phyloP scores from a whole-genome alignment of 202 grass and related monocot species.

The Setaria viridis region DNA sequence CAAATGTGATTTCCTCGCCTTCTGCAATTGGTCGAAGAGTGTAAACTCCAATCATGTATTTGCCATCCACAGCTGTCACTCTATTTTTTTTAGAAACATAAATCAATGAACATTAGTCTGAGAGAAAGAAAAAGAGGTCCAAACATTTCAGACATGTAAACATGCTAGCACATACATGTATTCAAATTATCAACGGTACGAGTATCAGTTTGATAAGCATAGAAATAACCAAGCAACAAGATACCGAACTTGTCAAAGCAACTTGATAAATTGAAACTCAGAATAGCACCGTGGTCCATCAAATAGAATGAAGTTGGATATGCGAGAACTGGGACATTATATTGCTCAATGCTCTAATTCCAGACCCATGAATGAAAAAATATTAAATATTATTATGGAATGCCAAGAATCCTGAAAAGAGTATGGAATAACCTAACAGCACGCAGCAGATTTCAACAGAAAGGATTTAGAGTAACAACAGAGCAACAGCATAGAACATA shows the following conservation, averaged over 20 bases:
- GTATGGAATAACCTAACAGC: slow-evolving; percentile 10
- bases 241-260: slow-evolving; percentile 3
- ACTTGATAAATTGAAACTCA: slow-evolving; percentile 5
- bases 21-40: slow-evolving; percentile 88
- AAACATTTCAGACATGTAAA: slow-evolving; percentile 24
- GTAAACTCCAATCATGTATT: slow-evolving; percentile 99
- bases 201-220: slow-evolving; percentile 36
- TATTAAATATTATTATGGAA: not conserved
- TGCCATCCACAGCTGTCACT: slow-evolving; percentile 98
- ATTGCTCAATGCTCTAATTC: slow-evolving; percentile 14
- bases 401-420: not conserved
- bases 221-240: slow-evolving; percentile 11
- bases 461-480: slow-evolving; percentile 18
- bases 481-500: not conserved
- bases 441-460: slow-evolving; percentile 29
- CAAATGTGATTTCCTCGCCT: slow-evolving; percentile 99
- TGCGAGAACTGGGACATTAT: not conserved
- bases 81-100: slow-evolving; percentile 48
- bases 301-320: slow-evolving; percentile 25
- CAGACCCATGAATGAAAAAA: not conserved
- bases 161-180: not conserved
- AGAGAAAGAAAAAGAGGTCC: not conserved
- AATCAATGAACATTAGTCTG: slow-evolving; percentile 25
- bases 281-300: not conserved
- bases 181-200: not conserved